Conservation (phyloP, 306 rosid species). For the Lotus japonicus region DNA sequence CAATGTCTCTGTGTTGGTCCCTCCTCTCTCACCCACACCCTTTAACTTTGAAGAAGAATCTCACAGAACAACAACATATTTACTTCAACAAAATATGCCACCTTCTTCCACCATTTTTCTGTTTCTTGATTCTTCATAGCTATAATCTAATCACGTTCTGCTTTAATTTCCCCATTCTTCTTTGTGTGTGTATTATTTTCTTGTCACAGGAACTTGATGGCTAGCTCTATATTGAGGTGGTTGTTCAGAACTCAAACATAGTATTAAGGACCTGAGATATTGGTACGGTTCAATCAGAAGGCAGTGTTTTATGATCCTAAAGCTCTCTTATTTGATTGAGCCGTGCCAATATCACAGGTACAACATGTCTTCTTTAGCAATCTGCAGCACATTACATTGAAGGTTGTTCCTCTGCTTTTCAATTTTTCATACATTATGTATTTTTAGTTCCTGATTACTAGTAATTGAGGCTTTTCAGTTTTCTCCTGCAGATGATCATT, state of each 20-base stretch:
- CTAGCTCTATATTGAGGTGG: background rate
- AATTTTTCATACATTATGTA: background rate
- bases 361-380: no score
- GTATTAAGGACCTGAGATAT: slow-evolving; percentile 41
- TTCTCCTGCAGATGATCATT: slow-evolving; percentile 17
- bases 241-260: background rate
- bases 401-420: slow-evolving; percentile 1
- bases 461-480: background rate
- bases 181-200: background rate
- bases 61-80: slow-evolving; percentile 29
- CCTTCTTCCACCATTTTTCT: slow-evolving; percentile 19
- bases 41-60: slow-evolving; percentile 37
- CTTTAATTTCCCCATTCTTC: slow-evolving; percentile 12
- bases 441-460: background rate
- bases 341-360: slow-evolving; percentile 82
- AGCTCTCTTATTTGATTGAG: slow-evolving; percentile 75
- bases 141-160: slow-evolving; percentile 8
- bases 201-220: slow-evolving; percentile 17
- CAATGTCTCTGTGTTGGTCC: slow-evolving; percentile 26
- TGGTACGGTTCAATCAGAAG: slow-evolving; percentile 81
- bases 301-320: slow-evolving; percentile 33
- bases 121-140: slow-evolving; percentile 1
- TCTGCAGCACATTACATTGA: background rate
- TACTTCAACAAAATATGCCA: slow-evolving; percentile 29
- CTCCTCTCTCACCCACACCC: slow-evolving; percentile 21